phyloP scores from a whole-genome alignment of 768 basidiomycete genomes.

The Tylopilus cervinicoccineus region DNA sequence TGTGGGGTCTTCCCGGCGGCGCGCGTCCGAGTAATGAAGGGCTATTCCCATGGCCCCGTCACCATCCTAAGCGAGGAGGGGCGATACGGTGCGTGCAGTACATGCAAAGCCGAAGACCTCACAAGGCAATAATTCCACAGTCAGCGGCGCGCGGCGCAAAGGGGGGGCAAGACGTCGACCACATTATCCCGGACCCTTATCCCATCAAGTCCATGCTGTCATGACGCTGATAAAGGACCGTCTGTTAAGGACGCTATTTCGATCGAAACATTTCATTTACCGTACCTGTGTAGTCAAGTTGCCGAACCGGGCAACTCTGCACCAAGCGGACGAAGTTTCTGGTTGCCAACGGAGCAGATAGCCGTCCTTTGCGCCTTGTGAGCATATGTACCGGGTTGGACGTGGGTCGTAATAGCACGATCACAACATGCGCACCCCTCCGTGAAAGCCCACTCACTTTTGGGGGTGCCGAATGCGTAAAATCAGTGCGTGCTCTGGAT shows the following conservation, averaged over 20 bases:
- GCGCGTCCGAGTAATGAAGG: not conserved
- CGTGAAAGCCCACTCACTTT: not conserved
- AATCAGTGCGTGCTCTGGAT: not conserved
- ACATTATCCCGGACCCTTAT: too few species aligned
- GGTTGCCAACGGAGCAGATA: not conserved
- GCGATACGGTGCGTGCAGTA: not conserved
- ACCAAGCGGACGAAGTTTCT: constrained; percentile 1
- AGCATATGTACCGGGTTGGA: not conserved
- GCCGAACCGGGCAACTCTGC: constrained; percentile 8
- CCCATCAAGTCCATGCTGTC: not conserved
- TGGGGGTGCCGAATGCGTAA: constrained; percentile 1
- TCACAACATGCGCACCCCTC: not conserved
- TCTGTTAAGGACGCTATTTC: not conserved
- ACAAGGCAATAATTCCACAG: not conserved
- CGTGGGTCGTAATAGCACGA: not conserved
- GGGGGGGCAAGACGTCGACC: too few species aligned
- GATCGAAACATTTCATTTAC: constrained; percentile 9
- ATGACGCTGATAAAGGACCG: not conserved
- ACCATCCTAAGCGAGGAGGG: constrained; percentile 1
- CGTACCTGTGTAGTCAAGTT: not conserved
- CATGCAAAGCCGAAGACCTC: not conserved
- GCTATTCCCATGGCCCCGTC: not conserved
- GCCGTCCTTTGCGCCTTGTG: not conserved
- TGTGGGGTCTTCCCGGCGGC: not conserved
- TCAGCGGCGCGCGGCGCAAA: not conserved